phyloP scores from a whole-genome alignment of 345 rosid species.

The Citrus inodora region DNA sequence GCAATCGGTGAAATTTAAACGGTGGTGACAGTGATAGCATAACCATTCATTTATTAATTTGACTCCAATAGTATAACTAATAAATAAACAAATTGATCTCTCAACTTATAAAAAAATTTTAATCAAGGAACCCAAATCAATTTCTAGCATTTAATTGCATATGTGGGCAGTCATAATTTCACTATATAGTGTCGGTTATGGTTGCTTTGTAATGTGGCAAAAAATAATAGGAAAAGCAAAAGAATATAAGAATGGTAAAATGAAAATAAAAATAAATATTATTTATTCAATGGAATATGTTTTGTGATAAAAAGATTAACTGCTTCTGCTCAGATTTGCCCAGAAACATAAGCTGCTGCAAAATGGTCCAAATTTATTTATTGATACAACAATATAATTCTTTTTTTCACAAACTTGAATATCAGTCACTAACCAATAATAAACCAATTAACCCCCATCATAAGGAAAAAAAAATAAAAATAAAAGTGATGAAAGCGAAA shows the following conservation, averaged over 20 bases:
- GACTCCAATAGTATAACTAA: background rate
- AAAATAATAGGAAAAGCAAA: background rate
- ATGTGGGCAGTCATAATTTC: background rate
- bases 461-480: background rate
- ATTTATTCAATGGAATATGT: background rate
- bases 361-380: slow-evolving; percentile 14
- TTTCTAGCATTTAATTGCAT: background rate
- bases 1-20: background rate
- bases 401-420: background rate
- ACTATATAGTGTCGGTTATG: background rate
- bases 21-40: background rate
- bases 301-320: background rate
- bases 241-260: background rate
- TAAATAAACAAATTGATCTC: background rate
- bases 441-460: slow-evolving; percentile 33
- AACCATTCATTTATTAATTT: background rate
- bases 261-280: background rate
- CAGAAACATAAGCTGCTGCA: background rate
- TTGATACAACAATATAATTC: slow-evolving; percentile 21
- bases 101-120: background rate
- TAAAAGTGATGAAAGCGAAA: slow-evolving; percentile 3
- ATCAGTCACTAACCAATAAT: slow-evolving; percentile 33
- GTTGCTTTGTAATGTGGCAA: background rate
- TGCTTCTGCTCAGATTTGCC: background rate
- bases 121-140: background rate